Conservation (phyloP, 164 flowering plant genomes). For the Vitis labrusca region DNA sequence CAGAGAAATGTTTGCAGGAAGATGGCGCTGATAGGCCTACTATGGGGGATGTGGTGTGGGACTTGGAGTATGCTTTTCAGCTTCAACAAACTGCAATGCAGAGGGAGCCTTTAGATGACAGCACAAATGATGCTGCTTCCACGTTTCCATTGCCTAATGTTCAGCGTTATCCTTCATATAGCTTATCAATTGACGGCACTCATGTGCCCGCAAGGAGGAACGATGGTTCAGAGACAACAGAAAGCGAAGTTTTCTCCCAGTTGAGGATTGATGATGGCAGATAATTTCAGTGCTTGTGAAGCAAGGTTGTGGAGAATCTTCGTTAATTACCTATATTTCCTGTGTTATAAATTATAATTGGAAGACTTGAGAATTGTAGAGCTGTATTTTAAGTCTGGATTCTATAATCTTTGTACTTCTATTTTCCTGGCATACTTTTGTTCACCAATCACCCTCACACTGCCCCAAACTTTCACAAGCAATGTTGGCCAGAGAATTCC, state of each 20-base stretch:
- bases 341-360: no score
- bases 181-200: neutral
- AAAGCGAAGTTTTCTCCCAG: conserved; percentile 42
- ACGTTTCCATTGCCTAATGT: conserved; percentile 14
- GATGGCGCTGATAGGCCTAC: conserved; percentile 33
- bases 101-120: conserved; percentile 21
- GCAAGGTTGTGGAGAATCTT: no score
- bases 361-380: no score
- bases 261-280: conserved; percentile 30
- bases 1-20: conserved; percentile 32
- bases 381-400: no score
- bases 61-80: conserved; percentile 6
- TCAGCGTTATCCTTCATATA: conserved; percentile 28
- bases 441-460: no score
- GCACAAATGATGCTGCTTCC: conserved; percentile 13
- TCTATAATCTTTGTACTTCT: no score
- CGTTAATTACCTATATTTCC: no score
- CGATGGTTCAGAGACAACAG: conserved; percentile 1
- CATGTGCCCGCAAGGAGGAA: neutral
- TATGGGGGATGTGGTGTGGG: conserved; percentile 37
- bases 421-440: no score
- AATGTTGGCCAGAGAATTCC: no score
- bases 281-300: conserved; percentile 1
- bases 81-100: conserved; percentile 24
- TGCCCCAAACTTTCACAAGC: no score